Evolutionary conservation across 2,329 filamentous ascomycete genomes (phyloP), one percentile per base, ranked within the genome.

Genomic region (Akanthomyces uredinophilus): DNA sequence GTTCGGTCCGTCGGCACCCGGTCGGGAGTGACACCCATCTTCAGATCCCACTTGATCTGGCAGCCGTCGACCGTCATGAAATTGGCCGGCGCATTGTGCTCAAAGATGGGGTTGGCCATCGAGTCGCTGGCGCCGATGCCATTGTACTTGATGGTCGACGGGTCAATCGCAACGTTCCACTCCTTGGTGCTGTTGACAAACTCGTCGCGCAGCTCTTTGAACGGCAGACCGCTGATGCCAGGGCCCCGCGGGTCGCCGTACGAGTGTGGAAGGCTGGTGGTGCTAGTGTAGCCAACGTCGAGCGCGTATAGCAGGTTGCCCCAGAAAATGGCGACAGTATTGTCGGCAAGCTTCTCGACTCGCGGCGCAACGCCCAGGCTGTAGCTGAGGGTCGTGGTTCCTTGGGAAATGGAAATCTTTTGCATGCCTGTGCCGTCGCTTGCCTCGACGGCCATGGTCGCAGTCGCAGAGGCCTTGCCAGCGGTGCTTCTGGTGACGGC

Each of bases 251-350:
- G 64, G 43, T 67, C 52, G n/a, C 24, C 51, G 22, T 65, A 69
- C 4, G 64, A 57, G 54, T 70, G 69, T 1, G 69, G 68, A 20
- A 64, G 64, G 55, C 56, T 69, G 54, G 63, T 67, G 2, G 65
- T 66, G n/a, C 67, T 64, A 11, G 69, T 63, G 22, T 70, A 72
- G 29, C 69, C 70, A 5, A 80, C 70, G 6, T 76, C 71, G 11
- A 78, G 67, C 0, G 77, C 74, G 58, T 80, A 81, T 0, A 81
- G 73, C 1, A 81, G 67, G 1, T 77, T 68, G 1, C 78, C 78
- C 46, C 75, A 73, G 63, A 79, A 78, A 14, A 81, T 71, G 13
- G 76, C 69, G 5, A 79, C 72, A 1, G 77, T 77, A 55, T 76
- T 68, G 62, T 76, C 66, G 3, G 65, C 37, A 16, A 70, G 67